Base-by-base conservation (phyloP, 768 basidiomycete genomes). In the Cubamyces lactineus region DNA sequence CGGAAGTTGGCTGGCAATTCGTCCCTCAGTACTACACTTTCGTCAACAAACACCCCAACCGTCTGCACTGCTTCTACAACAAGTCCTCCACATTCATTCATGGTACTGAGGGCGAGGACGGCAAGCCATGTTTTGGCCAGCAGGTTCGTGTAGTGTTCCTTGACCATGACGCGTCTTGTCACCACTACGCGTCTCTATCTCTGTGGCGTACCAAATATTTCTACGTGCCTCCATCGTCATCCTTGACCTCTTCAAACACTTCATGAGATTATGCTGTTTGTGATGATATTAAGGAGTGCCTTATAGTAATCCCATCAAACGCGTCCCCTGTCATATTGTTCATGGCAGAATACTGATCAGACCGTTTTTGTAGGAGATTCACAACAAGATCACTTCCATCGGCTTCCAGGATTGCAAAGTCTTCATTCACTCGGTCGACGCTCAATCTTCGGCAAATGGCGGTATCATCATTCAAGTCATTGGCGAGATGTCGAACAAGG, bases 391-490 rank as follows among this genome's bases (percentile, higher is more conserved):
- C 76, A 88, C 91, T 53, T 88, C 92, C 58, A 90, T 98, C 74
- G 92, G 88, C 46, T 98, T 96, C 79, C 80, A 95, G 72, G 90
- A 98, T 75, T 96, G 95, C 86, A 98, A 97, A 77, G 96, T 98
- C 70, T 99, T 91, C 83, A 96, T 99, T 70, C 93, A 97, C 78
- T 96, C 94, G 7, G 97, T 99, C 64, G 96, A 98, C 76, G 94
- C 95, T 15, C 96, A 98, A 76, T 91, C 93, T 53, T 96, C 94
- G 49, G 91, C 92, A 61, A 90, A 91, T 67, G 91, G 91, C 63
- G 97, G 97, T 47, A 98, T 99, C 77, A 92, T 98, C 80, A 96
- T 99, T 76, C 96, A 98, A 76, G 97, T 98, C 76, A 96, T 96
- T 73, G 97, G 97, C 68, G 97, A 99, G 81, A 96, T 98, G 92